Evolutionary conservation across 2,329 filamentous ascomycete genomes (phyloP), one percentile per base, ranked within the genome.

Genomic region (Pseudopyricularia javanii): DNA sequence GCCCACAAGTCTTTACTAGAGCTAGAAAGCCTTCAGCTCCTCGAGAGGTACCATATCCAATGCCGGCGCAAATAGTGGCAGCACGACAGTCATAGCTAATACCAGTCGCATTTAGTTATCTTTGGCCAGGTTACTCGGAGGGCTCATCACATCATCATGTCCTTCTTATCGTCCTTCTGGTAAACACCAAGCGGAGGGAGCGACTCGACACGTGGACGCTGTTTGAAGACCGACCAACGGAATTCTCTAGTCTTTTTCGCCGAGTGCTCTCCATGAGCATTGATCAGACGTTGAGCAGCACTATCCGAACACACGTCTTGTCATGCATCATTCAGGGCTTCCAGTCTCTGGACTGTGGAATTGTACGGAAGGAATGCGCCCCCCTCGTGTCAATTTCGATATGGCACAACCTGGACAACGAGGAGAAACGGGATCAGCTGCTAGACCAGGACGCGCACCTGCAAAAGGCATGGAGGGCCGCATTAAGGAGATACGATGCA

Each of bases 351-450:
- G 94, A 98, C 66, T 91, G 83, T 64, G 79, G 80, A 35, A 79
- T 95, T 53, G 87, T 98, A 50, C 84, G 93, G 57, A 97, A 96
- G 67, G 93, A 98, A 73, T 97, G 93, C 68, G 93, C 91, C 7
- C 89, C 94, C 2, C 73, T 98, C 51, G 91, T 98, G 20, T 93
- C 90, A 12, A 95, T 98, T 60, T 85, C 88, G 1, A 89, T 93
- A 61, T 98, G 93, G 93, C 88, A 97, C 62, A 94, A 95, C 63
- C 71, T 98, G 35, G 86, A 88, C 30, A 86, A 79, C 54, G 89
- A 94, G 33, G 76, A 78, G 54, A 79, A 83, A 57, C 80, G 89
- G 59, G 88, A 95, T 53, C 72, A 73, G 33, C 80, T 83, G 53
- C 75, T 98, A 30, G 82, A 88, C 45, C 83, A 87, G 59, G 79